Conservation (phyloP, 257 asterid species). For the Solanum lignicaule region DNA sequence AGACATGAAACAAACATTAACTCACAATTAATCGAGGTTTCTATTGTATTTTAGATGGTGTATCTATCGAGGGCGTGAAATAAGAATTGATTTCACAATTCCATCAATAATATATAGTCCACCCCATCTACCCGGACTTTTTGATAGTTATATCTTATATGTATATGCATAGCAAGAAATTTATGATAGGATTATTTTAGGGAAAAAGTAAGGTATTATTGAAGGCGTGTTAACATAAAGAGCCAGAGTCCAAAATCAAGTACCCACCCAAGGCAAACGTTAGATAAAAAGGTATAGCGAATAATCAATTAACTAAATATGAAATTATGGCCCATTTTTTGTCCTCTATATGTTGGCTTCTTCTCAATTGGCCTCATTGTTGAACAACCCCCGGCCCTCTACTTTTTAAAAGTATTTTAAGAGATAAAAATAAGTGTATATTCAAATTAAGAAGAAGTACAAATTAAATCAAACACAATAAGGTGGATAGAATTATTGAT, state of each 20-base stretch:
- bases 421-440: not conserved
- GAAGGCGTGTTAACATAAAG: not conserved
- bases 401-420: not conserved
- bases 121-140: not conserved
- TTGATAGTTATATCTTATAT: not conserved
- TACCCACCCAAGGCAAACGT: not conserved
- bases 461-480: not conserved
- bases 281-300: conserved; percentile 4
- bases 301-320: conserved; percentile 2
- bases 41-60: not conserved
- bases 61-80: not conserved
- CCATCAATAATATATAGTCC: not conserved
- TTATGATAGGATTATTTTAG: not conserved
- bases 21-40: not conserved
- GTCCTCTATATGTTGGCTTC: conserved; percentile 8
- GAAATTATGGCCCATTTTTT: conserved; percentile 4
- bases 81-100: not conserved
- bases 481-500: not conserved
- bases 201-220: not conserved
- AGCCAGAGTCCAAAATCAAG: not conserved
- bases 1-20: not conserved
- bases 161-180: not conserved
- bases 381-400: not conserved
- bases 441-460: not conserved
- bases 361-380: not conserved